These are phyloP conservation scores for Aphanomyces stellatus DNA, from an alignment of 352 stramenopile species.

Conservation along the genomic window DNA sequence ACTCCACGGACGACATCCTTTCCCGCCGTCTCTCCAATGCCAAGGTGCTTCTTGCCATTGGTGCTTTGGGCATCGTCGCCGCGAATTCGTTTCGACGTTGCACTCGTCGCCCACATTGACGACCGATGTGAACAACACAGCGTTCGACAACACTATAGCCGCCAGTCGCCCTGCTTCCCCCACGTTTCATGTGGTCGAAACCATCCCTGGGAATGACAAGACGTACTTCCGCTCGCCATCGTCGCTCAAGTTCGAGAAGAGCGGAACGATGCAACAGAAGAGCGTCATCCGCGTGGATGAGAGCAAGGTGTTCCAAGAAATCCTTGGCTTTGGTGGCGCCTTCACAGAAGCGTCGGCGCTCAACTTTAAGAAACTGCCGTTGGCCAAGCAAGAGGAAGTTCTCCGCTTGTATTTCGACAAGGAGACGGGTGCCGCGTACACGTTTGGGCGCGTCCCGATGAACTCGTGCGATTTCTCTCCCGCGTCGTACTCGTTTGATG, in stretches of 20 bases:
- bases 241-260: slow-evolving; percentile 35
- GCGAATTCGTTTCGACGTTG: slow-evolving; percentile 10
- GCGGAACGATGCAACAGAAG: background rate
- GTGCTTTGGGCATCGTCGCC: background rate
- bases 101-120: background rate
- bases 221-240: background rate
- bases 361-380: slow-evolving; percentile 77
- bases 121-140: background rate
- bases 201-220: background rate
- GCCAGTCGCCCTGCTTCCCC: background rate
- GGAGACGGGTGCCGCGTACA: slow-evolving; percentile 70
- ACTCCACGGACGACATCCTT: background rate
- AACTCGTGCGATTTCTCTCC: slow-evolving; percentile 85
- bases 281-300: slow-evolving; percentile 50
- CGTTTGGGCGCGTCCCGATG: slow-evolving; percentile 87
- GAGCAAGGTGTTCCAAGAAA: slow-evolving; percentile 53
- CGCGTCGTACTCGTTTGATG: slow-evolving; percentile 81
- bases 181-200: slow-evolving; percentile 10
- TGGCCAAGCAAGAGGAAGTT: slow-evolving; percentile 70
- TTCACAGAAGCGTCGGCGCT: slow-evolving; percentile 89
- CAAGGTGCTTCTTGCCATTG: background rate
- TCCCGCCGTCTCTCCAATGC: background rate
- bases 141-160: background rate
- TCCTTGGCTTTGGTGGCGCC: slow-evolving; percentile 86
- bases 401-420: slow-evolving; percentile 84